These are phyloP conservation scores for Candida montana DNA, from an alignment of 805 yeast species.

Conservation along the genomic window DNA sequence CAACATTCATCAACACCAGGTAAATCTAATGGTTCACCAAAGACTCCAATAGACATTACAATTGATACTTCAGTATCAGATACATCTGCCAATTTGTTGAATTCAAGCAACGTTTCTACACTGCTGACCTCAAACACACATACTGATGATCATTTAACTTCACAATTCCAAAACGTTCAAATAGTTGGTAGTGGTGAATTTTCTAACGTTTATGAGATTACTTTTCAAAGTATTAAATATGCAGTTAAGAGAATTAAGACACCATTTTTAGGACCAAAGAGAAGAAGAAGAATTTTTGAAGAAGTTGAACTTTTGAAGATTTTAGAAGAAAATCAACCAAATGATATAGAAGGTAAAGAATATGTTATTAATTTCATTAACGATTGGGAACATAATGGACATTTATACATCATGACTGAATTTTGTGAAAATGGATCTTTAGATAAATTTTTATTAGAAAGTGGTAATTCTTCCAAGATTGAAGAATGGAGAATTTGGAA, in stretches of 20 bases:
- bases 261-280: constrained; percentile 51
- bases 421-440: constrained; percentile 92
- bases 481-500: constrained; percentile 99
- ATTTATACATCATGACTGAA: constrained; percentile 88
- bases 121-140: constrained; percentile 20
- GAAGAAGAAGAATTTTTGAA: constrained; percentile 57
- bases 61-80: constrained; percentile 16
- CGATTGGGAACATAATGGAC: constrained; percentile 76
- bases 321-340: constrained; percentile 34
- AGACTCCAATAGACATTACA: constrained; percentile 23
- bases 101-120: constrained; percentile 16
- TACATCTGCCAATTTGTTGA: constrained; percentile 20
- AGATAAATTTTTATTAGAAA: constrained; percentile 72
- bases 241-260: constrained; percentile 87
- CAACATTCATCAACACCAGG: constrained; percentile 18
- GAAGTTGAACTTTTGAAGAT: constrained; percentile 68
- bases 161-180: constrained; percentile 56
- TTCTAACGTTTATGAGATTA: constrained; percentile 79
- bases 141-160: constrained; percentile 38
- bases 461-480: constrained; percentile 66
- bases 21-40: constrained; percentile 22
- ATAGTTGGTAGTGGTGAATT: constrained; percentile 84
- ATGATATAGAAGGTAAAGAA: constrained; percentile 60
- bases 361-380: constrained; percentile 74
- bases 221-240: constrained; percentile 57